Conservation (phyloP, 306 rosid species). For the Casuarina glauca region DNA sequence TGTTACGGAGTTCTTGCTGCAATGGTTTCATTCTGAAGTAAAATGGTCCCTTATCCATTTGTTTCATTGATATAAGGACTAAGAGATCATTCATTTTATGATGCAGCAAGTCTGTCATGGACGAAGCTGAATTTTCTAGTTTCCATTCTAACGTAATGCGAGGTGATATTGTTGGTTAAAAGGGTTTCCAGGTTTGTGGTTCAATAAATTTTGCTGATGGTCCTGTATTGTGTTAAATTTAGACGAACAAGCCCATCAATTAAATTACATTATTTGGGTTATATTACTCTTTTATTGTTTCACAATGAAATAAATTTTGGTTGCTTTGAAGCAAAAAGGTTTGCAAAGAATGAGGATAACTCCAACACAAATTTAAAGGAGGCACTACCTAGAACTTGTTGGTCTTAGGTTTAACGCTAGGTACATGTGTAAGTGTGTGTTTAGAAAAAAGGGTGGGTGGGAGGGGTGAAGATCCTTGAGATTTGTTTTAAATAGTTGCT, state of each 20-base stretch:
- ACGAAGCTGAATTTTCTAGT: constrained; percentile 63
- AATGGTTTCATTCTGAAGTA: not conserved
- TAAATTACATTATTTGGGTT: not conserved
- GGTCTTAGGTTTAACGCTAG: too few species aligned
- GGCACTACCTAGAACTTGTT: not conserved
- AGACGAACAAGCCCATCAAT: not conserved
- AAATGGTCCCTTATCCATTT: constrained; percentile 2
- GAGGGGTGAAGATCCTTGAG: not conserved
- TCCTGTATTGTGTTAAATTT: not conserved
- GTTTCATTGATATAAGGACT: not conserved
- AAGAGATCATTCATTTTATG: constrained; percentile 26
- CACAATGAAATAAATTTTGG: too few species aligned
- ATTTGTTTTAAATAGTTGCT: not conserved
- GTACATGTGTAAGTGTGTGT: too few species aligned
- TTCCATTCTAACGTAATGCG: constrained; percentile 79
- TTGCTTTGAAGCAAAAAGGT: too few species aligned
- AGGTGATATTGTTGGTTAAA: constrained; percentile 79
- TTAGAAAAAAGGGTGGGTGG: too few species aligned
- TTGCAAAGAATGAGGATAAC: too few species aligned
- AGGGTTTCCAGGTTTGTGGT: constrained; percentile 79
- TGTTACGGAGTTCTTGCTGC: not conserved
- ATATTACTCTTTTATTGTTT: not conserved
- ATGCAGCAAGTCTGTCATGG: constrained; percentile 64
- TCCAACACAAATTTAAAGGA: not conserved
- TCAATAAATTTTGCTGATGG: not conserved